A percentile compares a stretch with the other conserved stretches of the same genome.
Evolutionary conservation across 2,329 filamentous ascomycete genomes (phyloP).

Genomic region (Domatiomyces catenatus): DNA sequence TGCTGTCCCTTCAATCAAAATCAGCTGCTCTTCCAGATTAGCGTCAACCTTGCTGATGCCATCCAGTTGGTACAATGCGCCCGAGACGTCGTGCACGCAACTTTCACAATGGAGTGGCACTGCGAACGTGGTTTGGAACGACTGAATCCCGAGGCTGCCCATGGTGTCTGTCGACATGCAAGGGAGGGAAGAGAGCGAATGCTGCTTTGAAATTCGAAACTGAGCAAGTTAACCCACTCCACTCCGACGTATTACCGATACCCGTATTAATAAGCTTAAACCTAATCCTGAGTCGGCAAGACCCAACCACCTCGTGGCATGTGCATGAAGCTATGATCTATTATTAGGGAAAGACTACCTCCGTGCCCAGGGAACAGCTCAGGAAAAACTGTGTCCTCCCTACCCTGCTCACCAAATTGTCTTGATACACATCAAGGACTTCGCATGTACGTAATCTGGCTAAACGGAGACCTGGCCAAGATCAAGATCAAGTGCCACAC

Average conservation of each 20-base stretch:
- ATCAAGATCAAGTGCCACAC: too few species aligned
- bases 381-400: too few species aligned
- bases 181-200: background rate
- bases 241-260: background rate
- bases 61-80: conserved; percentile 57
- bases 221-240: background rate
- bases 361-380: too few species aligned
- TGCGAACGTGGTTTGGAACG: conserved; percentile 72
- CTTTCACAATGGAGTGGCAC: conserved; percentile 83
- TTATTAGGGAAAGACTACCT: too few species aligned
- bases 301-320: too few species aligned
- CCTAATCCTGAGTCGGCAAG: too few species aligned
- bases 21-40: conserved; percentile 65
- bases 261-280: background rate
- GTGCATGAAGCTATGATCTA: too few species aligned
- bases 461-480: too few species aligned
- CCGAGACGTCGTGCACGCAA: conserved; percentile 76
- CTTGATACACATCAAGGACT: too few species aligned
- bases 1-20: conserved; percentile 74
- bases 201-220: background rate
- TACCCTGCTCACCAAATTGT: too few species aligned
- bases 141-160: conserved; percentile 24
- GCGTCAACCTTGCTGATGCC: conserved; percentile 71
- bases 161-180: conserved; percentile 4
- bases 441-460: too few species aligned